Evolutionary conservation across 176 grass and related monocot species (phyloP), one percentile per base, ranked within the genome.

Genomic region (Eleusine indica): DNA sequence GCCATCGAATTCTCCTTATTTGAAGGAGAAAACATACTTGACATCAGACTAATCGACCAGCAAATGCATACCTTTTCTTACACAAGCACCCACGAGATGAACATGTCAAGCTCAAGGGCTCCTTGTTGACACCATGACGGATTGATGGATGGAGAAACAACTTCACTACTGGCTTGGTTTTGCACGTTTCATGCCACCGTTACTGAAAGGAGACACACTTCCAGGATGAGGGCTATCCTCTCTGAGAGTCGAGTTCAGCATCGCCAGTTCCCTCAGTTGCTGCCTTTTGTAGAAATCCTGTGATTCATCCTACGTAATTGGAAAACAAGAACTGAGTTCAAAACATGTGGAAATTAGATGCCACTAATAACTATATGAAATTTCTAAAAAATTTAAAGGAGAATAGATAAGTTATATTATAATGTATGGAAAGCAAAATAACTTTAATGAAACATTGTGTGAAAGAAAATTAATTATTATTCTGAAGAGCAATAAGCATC

Each of bases 271-370:
- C 78, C 92, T 77, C 51, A 94, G 79, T 46, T 97, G 95, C 41
- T 97, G 92, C 30, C 89, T 89, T 87, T 97, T 97, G 78, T 92
- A 97, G 78, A 89, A 86, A 91, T 97, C 95, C 66, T 97, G 92
- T 22, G 95, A 94, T 46, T 97, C 95, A 32, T 97, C 95, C 95
- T 97, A 77, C 41, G 78, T 63, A 84, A 42, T 16, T 58, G 53
- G 12, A 68, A 89, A 61, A 52, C 11, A 68, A 68, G 61, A 63
- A 40, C 9, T 63, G 44, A 82, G 66, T 79, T 74, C 13, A 49
- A 37, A 6, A 35, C 65, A 69, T 52, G 15, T 66, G 18, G n/a
- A 73, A 28, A 4, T 19, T 28, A 8, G 22, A 73, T 19, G 13
- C 4, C 6, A 48, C 0, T 71, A 5, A 22, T 46, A 57, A 22